These are phyloP conservation scores for Puccinia polysora DNA, from an alignment of 1,284 basidiomycete species.

Conservation along the genomic window DNA sequence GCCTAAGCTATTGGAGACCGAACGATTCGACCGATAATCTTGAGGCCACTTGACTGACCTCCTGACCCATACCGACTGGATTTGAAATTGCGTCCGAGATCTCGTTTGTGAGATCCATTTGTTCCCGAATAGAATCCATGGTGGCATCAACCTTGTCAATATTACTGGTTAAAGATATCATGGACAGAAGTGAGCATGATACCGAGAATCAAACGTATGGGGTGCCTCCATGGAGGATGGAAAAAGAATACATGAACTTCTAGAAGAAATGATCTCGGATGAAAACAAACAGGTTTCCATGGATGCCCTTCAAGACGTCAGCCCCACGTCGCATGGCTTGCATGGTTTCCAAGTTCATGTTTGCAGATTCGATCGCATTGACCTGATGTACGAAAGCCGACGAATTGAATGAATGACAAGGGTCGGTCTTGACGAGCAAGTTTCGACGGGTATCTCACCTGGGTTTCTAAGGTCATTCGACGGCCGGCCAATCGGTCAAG, in stretches of 20 bases:
- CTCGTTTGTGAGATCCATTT: constrained; percentile 90
- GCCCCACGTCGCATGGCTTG: constrained; percentile 94
- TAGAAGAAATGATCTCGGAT: too few species aligned
- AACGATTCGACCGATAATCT: constrained; percentile 28
- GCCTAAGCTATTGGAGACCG: constrained; percentile 54
- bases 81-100: constrained; percentile 90
- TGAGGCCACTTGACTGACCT: constrained; percentile 52
- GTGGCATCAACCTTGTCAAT: constrained; percentile 87
- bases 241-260: too few species aligned
- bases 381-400: constrained; percentile 55
- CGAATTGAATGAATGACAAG: neutral
- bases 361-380: constrained; percentile 94
- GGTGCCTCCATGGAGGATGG: too few species aligned
- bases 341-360: constrained; percentile 98
- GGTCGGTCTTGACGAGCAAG: neutral
- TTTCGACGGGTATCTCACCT: constrained; percentile 56
- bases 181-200: neutral
- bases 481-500: constrained; percentile 81
- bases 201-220: too few species aligned
- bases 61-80: constrained; percentile 64
- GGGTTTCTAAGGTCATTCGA: constrained; percentile 87
- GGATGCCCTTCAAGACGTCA: constrained; percentile 83
- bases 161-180: constrained; percentile 59
- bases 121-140: constrained; percentile 85
- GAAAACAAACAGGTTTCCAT: constrained; percentile 74